A percentile compares a stretch with the other conserved stretches of the same genome.
phyloP scores from a whole-genome alignment of 2,329 filamentous ascomycete genomes.

The Fusarium staphyleae region DNA sequence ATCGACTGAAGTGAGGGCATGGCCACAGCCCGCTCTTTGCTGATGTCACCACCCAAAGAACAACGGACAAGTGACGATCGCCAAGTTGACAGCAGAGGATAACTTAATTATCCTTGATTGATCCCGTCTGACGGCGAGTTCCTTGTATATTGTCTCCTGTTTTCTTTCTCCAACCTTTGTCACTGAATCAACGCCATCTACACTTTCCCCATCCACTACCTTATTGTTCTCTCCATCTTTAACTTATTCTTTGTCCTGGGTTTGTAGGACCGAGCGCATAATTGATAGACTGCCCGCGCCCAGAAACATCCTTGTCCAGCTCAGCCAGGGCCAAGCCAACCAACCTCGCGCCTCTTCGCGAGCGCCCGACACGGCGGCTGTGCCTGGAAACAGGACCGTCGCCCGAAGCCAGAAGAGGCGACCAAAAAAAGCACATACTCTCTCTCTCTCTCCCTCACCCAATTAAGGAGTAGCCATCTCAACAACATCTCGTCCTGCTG shows the following conservation, averaged over 20 bases:
- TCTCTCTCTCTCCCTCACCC: background rate
- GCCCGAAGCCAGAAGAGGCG: slow-evolving; percentile 9
- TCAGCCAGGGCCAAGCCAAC: slow-evolving; percentile 33
- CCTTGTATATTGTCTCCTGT: background rate
- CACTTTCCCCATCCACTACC: too few species aligned
- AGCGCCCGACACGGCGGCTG: slow-evolving; percentile 36
- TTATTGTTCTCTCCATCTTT: background rate
- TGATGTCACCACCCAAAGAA: slow-evolving; percentile 31
- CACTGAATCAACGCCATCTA: too few species aligned
- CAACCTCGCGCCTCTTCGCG: slow-evolving; percentile 33
- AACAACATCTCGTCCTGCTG: background rate
- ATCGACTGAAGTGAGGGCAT: background rate
- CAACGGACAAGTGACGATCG: slow-evolving; percentile 24
- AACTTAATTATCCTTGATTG: slow-evolving; percentile 30
- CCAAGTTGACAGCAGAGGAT: background rate
- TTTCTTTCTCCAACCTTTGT: too few species aligned
- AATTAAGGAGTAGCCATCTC: background rate
- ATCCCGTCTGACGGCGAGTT: slow-evolving; percentile 18
- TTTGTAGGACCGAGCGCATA: slow-evolving; percentile 28
- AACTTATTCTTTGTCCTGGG: slow-evolving; percentile 3
- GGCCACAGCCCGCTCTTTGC: slow-evolving; percentile 20
- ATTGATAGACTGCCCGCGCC: slow-evolving; percentile 6
- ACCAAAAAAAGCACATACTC: slow-evolving; percentile 2
- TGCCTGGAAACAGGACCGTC: slow-evolving; percentile 36
- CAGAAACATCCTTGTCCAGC: slow-evolving; percentile 33